A percentile compares a stretch with the other conserved stretches of the same genome.
Evolutionary conservation across 495 filamentous ascomycete genomes (phyloP).

Genomic region (Penicillium psychrofluorescens): DNA sequence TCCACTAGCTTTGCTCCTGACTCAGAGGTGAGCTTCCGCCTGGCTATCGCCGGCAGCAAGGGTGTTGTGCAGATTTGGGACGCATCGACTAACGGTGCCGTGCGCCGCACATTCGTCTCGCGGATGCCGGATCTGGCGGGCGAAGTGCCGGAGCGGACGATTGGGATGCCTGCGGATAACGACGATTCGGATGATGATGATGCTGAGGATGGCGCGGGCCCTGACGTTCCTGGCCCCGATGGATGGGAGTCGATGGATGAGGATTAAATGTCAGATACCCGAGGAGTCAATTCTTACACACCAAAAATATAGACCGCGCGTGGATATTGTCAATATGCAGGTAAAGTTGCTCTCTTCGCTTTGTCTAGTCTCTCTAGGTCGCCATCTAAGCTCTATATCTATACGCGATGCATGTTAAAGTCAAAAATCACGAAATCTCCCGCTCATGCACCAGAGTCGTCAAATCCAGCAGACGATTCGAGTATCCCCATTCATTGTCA

Average conservation of each 20-base stretch:
- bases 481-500: slow-evolving; percentile 33
- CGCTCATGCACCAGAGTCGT: slow-evolving; percentile 16
- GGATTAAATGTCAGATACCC: slow-evolving; percentile 40
- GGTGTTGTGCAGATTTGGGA: slow-evolving; percentile 94
- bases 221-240: slow-evolving; percentile 35
- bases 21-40: slow-evolving; percentile 76
- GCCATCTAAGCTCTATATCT: not conserved
- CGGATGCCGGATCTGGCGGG: slow-evolving; percentile 52
- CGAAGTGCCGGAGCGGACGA: slow-evolving; percentile 68
- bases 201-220: slow-evolving; percentile 47
- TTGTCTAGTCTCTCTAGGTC: not conserved
- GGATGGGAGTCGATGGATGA: slow-evolving; percentile 93
- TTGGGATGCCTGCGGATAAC: slow-evolving; percentile 60
- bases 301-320: slow-evolving; percentile 20
- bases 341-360: no score
- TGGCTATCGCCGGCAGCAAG: slow-evolving; percentile 93
- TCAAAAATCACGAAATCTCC: slow-evolving; percentile 6
- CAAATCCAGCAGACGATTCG: slow-evolving; percentile 27
- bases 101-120: slow-evolving; percentile 78
- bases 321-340: not conserved
- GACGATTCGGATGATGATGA: slow-evolving; percentile 60
- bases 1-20: slow-evolving; percentile 86
- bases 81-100: slow-evolving; percentile 85
- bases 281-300: slow-evolving; percentile 13
- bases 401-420: not conserved